These are phyloP conservation scores for Trichophyton schoenleinii DNA, from an alignment of 2,329 filamentous ascomycete genomes.

Conservation along the genomic window DNA sequence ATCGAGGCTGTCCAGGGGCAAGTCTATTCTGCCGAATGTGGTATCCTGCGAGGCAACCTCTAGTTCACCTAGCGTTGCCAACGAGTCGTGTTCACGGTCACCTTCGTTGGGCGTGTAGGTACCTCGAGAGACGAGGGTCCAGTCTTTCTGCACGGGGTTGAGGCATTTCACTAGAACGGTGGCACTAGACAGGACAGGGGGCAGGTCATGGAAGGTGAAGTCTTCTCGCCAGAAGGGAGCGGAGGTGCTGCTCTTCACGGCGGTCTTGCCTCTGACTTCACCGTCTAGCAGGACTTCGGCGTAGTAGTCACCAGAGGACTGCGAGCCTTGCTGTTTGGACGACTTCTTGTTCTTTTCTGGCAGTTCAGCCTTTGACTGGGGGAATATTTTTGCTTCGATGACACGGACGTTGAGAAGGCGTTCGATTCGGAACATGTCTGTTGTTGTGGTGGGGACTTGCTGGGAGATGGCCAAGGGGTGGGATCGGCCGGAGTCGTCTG, in stretches of 20 bases:
- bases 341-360: constrained; percentile 23
- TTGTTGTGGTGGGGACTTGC: constrained; percentile 24
- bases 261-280: constrained; percentile 37
- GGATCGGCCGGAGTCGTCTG: constrained; percentile 33
- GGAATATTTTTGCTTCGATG: constrained; percentile 48
- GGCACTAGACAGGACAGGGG: constrained; percentile 36
- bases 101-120: constrained; percentile 30
- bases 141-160: constrained; percentile 38
- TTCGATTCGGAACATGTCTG: constrained; percentile 56
- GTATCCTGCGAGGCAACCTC: constrained; percentile 37
- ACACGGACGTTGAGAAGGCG: constrained; percentile 47
- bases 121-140: constrained; percentile 36
- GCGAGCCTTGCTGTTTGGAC: constrained; percentile 20
- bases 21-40: constrained; percentile 53
- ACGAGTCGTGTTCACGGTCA: constrained; percentile 30
- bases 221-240: constrained; percentile 41
- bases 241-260: constrained; percentile 34
- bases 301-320: constrained; percentile 32
- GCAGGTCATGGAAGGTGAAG: constrained; percentile 36
- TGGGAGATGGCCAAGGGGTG: constrained; percentile 19
- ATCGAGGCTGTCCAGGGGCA: constrained; percentile 67
- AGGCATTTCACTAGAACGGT: constrained; percentile 36
- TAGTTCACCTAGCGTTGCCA: constrained; percentile 30
- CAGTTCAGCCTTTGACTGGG: constrained; percentile 22
- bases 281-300: constrained; percentile 38